Evolutionary conservation across 441 rosid genomes (phyloP), one percentile per base, ranked within the genome.

Genomic region (Erodium texanum): DNA sequence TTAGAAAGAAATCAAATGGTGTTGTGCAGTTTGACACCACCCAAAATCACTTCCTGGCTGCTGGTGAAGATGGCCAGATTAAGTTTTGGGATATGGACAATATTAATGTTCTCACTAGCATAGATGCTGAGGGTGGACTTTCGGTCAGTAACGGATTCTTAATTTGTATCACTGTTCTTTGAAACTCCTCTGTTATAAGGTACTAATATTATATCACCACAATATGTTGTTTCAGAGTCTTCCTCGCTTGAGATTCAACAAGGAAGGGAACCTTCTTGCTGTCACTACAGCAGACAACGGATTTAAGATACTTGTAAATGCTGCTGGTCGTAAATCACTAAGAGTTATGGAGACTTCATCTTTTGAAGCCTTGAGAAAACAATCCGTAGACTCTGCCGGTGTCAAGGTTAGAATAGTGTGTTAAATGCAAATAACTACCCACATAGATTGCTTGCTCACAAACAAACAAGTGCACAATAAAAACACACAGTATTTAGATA

Each of bases 51-150:
- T 84, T 84, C 67, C 77, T 89, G 82, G 93, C 86, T 76, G 91
- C 86, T 76, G 91, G 93, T 73, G 96, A 89, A 52, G 93, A 87
- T 69, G 83, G 71, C 71, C 73, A 62, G 71, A 74, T 89, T 73
- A 89, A 89, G 77, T 79, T 86, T 66, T 89, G 93, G 93, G 89
- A 89, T 66, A 84, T 87, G 88, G 91, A 89, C 70, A 82, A 71
- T 76, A 34, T 65, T 61, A 86, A 77, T 74, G 45, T 72, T 23
- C 75, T 89, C 72, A 79, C 86, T 1, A 87, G 81, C 71, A 80
- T 67, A 62, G 82, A 85, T 71, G 88, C 91, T 64, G 91, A 87
- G 19, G 91, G 87, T 74, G 96, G 93, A 75, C 70, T 89, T 65
- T 82, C 81, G 81, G 96, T 87, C 83, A 75, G 27, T 76, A 67